phyloP scores from a whole-genome alignment of 169 alveolate genomes.

The Plasmodium berghei region DNA sequence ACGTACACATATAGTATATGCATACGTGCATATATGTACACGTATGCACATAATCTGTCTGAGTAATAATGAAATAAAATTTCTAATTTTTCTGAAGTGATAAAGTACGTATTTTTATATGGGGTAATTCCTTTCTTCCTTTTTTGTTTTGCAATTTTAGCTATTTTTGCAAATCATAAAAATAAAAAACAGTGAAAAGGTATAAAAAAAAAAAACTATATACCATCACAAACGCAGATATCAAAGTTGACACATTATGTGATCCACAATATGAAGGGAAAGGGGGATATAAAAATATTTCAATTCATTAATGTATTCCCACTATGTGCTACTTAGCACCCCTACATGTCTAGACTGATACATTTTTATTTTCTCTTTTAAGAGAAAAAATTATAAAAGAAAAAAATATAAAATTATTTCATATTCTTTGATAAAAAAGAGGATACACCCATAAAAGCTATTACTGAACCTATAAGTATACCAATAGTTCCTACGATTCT shows the following conservation, averaged over 20 bases:
- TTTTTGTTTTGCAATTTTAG: not conserved
- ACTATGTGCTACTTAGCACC: no score
- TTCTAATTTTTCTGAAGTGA: not conserved
- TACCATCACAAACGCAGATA: no score
- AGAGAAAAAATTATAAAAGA: slow-evolving; percentile 6
- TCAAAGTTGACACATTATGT: no score
- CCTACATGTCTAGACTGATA: no score
- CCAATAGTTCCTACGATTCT: slow-evolving; percentile 90
- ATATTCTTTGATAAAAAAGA: slow-evolving; percentile 53
- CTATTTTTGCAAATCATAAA: not conserved
- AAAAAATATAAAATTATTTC: slow-evolving; percentile 20
- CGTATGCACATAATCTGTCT: not conserved
- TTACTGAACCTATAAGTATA: slow-evolving; percentile 81
- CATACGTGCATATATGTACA: not conserved
- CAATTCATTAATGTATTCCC: no score
- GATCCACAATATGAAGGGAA: no score
- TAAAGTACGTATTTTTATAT: not conserved
- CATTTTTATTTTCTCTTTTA: no score
- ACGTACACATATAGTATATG: no score
- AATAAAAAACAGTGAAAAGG: no score
- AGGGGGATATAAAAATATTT: no score
- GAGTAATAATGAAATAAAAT: not conserved
- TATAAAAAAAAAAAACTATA: no score
- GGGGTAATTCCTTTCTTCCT: not conserved
- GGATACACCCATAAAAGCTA: slow-evolving; percentile 45